Base-by-base conservation (phyloP, 1,139 yeast species). In the Kurtzmaniella quercitrusa region DNA sequence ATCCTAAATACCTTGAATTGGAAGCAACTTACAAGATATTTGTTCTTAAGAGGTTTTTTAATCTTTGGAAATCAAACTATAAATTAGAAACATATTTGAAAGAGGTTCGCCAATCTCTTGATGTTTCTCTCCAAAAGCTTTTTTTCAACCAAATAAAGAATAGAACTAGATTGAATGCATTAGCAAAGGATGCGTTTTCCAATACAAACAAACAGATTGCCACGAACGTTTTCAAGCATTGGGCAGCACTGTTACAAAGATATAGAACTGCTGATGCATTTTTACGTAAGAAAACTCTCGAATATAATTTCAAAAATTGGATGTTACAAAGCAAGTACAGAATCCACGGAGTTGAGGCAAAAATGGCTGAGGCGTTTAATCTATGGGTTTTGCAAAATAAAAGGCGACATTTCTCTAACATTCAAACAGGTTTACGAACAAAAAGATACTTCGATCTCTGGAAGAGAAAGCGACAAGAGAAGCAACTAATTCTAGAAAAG, bases 261-360 rank as follows among this genome's bases (percentile, higher is more conserved):
- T 43, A 34, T 17, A 10, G 3, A 15, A 15, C 10, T n/a, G 42
- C 45, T 11, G 23, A 34, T 12, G 15, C 12, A 2, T 29, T 21
- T n/a, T 16, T 42, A 7, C 37, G 43, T 17, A 40, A 47, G 16
- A 40, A 33, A 7, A 36, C 43, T 16, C 41, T 57, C 10, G 46
- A 25, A 3, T 33, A 34, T 1, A 33, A 41, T 9, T 49, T 59
- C 19, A 19, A 36, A 2, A 37, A 42, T n/a, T 62, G 66, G 67
- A 46, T 44, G 18, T 43, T 45, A 1, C 25, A 41, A 39, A 21
- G 41, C 36, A 11, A 21, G 12, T 27, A 7, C n/a, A 27, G 31
- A 27, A 4, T 27, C 3, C 31, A 27, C n/a, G 14, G 31, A 7
- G 31, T 27, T 7, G 31, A 27, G 10, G 31, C 4, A 4, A 15